Evolutionary conservation across 1,284 basidiomycete species (phyloP).

Genomic region (Tausonia pullulans): DNA sequence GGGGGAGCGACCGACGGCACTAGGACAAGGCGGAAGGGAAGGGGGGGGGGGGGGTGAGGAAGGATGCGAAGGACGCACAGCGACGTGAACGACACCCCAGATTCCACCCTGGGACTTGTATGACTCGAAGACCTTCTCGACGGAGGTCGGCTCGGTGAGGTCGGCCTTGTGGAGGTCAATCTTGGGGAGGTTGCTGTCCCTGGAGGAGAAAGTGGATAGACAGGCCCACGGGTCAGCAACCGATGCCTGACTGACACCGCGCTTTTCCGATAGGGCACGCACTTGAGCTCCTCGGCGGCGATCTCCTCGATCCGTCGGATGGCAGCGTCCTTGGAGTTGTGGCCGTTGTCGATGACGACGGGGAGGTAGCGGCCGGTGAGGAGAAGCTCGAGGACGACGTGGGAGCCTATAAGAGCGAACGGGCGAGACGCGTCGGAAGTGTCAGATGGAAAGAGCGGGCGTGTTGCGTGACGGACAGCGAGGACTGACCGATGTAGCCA

Average conservation of each 20-base stretch:
- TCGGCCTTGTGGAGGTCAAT: slow-evolving; percentile 63
- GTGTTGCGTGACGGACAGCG: slow-evolving; percentile 4
- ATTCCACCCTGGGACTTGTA: slow-evolving; percentile 80
- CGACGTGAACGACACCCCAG: slow-evolving; percentile 94
- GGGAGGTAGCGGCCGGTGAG: slow-evolving; percentile 81
- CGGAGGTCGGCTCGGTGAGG: slow-evolving; percentile 56
- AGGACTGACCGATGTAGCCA: slow-evolving; percentile 63
- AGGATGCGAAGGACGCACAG: slow-evolving; percentile 43
- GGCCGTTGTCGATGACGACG: slow-evolving; percentile 82
- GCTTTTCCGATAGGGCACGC: slow-evolving; percentile 36
- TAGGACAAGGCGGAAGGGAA: background rate
- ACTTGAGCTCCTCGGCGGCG: slow-evolving; percentile 47
- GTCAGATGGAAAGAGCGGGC: background rate
- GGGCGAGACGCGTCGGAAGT: background rate
- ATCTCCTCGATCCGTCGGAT: slow-evolving; percentile 64
- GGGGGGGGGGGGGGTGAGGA: background rate
- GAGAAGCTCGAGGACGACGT: slow-evolving; percentile 76
- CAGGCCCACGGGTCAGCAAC: background rate
- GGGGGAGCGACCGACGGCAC: too few relatives aligned
- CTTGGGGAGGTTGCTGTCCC: slow-evolving; percentile 13
- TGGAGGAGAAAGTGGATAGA: background rate
- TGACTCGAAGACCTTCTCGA: slow-evolving; percentile 65
- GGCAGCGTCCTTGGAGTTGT: slow-evolving; percentile 73
- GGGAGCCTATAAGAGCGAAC: slow-evolving; percentile 52
- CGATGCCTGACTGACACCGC: too few relatives aligned